Base-by-base conservation (phyloP, 495 filamentous ascomycete species). In the Bryoglossum gracile region DNA sequence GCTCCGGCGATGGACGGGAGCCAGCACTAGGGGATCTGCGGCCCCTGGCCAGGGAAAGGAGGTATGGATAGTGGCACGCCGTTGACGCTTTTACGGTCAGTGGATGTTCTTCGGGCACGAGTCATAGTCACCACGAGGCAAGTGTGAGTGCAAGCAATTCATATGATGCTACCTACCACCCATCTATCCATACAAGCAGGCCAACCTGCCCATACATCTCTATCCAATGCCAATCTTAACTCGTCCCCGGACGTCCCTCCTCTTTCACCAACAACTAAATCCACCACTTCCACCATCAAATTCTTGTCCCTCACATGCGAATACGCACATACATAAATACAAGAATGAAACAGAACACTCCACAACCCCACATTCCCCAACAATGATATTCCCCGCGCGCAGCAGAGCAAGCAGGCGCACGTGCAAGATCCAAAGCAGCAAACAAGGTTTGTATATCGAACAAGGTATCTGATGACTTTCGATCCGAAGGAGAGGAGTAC, bases 371-470 rank as follows among this genome's bases (percentile, higher is more conserved):
- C 30, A 19, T 22, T 34, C 49, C 38, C 26, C 22, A 40, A n/a
- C n/a, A n/a, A n/a, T n/a, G 37, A 9, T 10, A 38, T 26, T n/a
- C 17, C 26, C 44, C 19, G 28, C 37, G n/a, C 21, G 13, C 16
- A 50, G 30, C 39, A 34, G 42, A 46, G 18, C 19, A 51, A 51
- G 43, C 34, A 55, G 24, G 18, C n/a, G n/a, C n/a, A n/a, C n/a
- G n/a, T n/a, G n/a, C n/a, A n/a, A n/a, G n/a, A n/a, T n/a, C n/a
- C n/a, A n/a, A n/a, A n/a, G n/a, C n/a, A n/a, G n/a, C n/a, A n/a
- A n/a, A n/a, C n/a, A n/a, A n/a, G n/a, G n/a, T n/a, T n/a, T 57
- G 51, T 60, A 61, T 63, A 63, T 63, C 56, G 61, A 61, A 63
- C 61, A 63, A 63, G 61, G 61, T 63, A 63, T 63, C 58, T 54